These are phyloP conservation scores for Vitis hybrid DNA, from an alignment of 177 flowering plant species.

Conservation along the genomic window DNA sequence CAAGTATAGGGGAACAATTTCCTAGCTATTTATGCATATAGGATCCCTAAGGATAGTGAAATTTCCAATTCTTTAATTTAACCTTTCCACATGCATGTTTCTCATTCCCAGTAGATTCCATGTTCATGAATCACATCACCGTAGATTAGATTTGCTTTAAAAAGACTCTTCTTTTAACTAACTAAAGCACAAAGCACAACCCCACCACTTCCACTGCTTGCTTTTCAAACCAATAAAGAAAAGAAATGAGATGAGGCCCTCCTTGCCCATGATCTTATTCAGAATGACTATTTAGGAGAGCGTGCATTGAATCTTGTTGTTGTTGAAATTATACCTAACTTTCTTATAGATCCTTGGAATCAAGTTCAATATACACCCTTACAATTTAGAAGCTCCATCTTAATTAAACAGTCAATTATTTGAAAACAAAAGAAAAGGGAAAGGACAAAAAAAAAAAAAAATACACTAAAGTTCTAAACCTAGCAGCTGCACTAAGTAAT, in stretches of 20 bases:
- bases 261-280: too few relatives aligned
- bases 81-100: too few relatives aligned
- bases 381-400: too few relatives aligned
- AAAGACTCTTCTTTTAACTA: too few relatives aligned
- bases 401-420: too few relatives aligned
- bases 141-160: constrained; percentile 11
- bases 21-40: constrained; percentile 9
- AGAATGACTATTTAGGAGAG: constrained; percentile 1
- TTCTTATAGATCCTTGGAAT: constrained; percentile 7
- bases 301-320: constrained; percentile 34
- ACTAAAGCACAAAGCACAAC: constrained; percentile 9
- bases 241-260: background rate
- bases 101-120: background rate
- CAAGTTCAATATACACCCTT: too few relatives aligned
- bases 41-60: background rate
- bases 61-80: background rate
- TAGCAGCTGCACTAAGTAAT: too few relatives aligned
- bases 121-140: constrained; percentile 23
- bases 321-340: constrained; percentile 24
- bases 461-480: too few relatives aligned
- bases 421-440: too few relatives aligned
- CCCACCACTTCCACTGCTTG: constrained; percentile 5
- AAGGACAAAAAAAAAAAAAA: too few relatives aligned
- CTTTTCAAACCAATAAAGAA: constrained; percentile 14
- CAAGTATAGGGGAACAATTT: constrained; percentile 5